Percentiles rank a stretch among this genome's conserved stretches.
Evolutionary conservation across 768 basidiomycete genomes (phyloP).

Genomic region (Pulveroboletus sp.): DNA sequence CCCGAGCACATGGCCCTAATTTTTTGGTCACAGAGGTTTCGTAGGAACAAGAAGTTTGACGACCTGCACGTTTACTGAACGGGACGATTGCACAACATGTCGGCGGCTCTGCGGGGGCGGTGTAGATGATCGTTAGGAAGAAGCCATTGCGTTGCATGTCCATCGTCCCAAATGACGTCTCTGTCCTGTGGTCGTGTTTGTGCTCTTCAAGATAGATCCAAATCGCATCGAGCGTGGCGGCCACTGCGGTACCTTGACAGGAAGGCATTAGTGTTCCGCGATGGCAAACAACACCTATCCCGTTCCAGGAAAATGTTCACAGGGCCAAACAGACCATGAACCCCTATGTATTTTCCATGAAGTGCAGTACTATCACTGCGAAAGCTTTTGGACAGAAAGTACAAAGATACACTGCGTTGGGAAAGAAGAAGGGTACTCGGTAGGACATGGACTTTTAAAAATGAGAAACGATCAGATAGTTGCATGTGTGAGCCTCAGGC

Average conservation of each 20-base stretch:
- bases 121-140: neutral
- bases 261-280: neutral
- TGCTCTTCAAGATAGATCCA: neutral
- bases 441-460: neutral
- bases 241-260: slow-evolving; percentile 3
- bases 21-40: neutral
- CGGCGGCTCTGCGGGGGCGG: neutral
- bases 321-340: too few relatives aligned
- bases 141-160: neutral
- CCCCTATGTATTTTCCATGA: slow-evolving; percentile 7
- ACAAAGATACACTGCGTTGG: neutral
- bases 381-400: neutral
- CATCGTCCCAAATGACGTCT: neutral
- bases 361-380: neutral
- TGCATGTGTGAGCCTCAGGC: neutral
- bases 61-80: neutral
- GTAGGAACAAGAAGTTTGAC: neutral
- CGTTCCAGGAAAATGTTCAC: too few relatives aligned
- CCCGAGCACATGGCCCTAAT: neutral
- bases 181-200: neutral
- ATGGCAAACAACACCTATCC: neutral
- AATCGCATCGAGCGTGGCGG: slow-evolving; percentile 3
- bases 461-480: neutral
- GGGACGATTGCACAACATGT: slow-evolving; percentile 8
- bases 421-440: neutral